Conservation (phyloP, 148 eudicot species). For the Amaranthus hypochondriacus region DNA sequence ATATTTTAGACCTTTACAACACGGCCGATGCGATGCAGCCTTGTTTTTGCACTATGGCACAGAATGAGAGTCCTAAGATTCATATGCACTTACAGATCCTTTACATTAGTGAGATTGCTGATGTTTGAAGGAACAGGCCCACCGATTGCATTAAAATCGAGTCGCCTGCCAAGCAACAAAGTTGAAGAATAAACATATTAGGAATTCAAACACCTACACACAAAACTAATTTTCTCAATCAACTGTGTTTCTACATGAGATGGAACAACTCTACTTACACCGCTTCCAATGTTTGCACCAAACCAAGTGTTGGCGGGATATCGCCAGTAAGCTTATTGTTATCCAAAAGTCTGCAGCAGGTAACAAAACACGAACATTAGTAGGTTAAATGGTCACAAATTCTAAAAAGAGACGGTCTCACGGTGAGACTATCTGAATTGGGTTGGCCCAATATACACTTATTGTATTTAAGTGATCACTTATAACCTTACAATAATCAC, state of each 20-base stretch:
- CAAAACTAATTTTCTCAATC: background rate
- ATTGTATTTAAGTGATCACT: too few species aligned
- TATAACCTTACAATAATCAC: too few species aligned
- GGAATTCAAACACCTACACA: background rate
- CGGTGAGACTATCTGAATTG: too few species aligned
- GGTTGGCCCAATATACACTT: too few species aligned
- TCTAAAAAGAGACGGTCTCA: too few species aligned
- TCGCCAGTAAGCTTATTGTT: constrained; percentile 46
- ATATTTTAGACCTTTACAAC: too few species aligned
- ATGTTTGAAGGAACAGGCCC: constrained; percentile 56
- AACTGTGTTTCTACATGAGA: background rate
- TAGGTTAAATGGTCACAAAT: background rate
- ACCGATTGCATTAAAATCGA: constrained; percentile 54
- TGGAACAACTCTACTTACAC: constrained; percentile 44
- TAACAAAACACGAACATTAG: background rate
- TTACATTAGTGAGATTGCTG: constrained; percentile 48
- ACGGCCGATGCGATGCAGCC: too few species aligned
- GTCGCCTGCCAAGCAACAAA: constrained; percentile 45
- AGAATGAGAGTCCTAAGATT: background rate
- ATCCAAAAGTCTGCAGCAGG: constrained; percentile 46
- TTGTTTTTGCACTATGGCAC: too few species aligned
- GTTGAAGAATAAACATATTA: background rate
- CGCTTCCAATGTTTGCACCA: constrained; percentile 44
- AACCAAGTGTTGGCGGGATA: constrained; percentile 54
- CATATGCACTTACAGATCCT: constrained; percentile 45